A percentile compares a stretch with the other conserved stretches of the same genome.
phyloP scores from a whole-genome alignment of 1,284 basidiomycete species.

The Sporisorium graminicola region DNA sequence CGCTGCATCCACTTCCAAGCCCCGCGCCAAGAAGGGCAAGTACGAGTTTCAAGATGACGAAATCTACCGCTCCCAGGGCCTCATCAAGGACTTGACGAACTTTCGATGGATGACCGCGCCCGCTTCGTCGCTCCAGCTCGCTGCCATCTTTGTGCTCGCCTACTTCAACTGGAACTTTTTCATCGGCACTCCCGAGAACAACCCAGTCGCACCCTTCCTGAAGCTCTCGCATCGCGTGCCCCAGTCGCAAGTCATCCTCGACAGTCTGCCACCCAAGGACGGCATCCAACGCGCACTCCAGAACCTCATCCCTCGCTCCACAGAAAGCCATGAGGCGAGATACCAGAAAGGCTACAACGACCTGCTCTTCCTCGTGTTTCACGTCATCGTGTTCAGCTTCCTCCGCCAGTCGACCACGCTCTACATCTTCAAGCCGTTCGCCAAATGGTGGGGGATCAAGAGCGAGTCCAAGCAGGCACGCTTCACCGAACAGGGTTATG shows the following conservation, averaged over 20 bases:
- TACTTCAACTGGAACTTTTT: conserved; percentile 80
- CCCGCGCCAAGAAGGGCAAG: conserved; percentile 14
- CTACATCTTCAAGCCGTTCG: conserved; percentile 80
- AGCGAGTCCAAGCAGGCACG: conserved; percentile 60
- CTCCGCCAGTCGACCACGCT: conserved; percentile 83
- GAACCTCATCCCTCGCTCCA: conserved; percentile 39
- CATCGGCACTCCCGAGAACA: conserved; percentile 72
- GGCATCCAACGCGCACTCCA: conserved; percentile 24
- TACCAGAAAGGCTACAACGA: conserved; percentile 73
- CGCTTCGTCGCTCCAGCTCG: conserved; percentile 71
- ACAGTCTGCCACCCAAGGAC: conserved; percentile 34
- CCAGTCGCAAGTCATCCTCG: conserved; percentile 73
- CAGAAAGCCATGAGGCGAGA: conserved; percentile 40
- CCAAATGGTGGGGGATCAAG: conserved; percentile 70
- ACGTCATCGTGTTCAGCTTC: conserved; percentile 92
- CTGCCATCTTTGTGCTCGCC: conserved; percentile 79
- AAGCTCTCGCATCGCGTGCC: conserved; percentile 78
- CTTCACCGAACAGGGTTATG: conserved; percentile 68
- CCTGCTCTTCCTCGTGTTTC: conserved; percentile 84
- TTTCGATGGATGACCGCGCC: conserved; percentile 67
- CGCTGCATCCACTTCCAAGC: conserved; percentile 22
- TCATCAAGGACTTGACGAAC: conserved; percentile 49
- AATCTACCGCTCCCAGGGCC: conserved; percentile 45
- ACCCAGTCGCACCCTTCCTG: conserved; percentile 83
- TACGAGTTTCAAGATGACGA: conserved; percentile 35